phyloP scores from a whole-genome alignment of 768 basidiomycete species.

The Krasilnikovozyma curviuscula region DNA sequence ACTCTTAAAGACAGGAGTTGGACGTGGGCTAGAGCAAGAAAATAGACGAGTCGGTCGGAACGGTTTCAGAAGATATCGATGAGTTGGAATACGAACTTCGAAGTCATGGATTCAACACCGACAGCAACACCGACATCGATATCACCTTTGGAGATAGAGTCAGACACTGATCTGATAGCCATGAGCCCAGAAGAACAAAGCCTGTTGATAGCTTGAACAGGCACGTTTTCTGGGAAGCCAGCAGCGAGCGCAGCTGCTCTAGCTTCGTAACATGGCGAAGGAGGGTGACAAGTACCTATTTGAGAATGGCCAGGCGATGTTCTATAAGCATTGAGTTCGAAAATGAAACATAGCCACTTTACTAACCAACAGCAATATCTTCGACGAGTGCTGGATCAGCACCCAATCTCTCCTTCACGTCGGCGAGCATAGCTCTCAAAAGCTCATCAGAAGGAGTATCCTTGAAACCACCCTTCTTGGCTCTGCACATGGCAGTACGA shows the following conservation, averaged over 20 bases:
- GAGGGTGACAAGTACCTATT: constrained; percentile 28
- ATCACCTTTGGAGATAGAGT: constrained; percentile 56
- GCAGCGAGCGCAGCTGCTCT: constrained; percentile 58
- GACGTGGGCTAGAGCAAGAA: constrained; percentile 3
- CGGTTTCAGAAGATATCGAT: not conserved
- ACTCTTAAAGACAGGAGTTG: constrained; percentile 10
- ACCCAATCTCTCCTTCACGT: constrained; percentile 35
- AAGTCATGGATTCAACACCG: constrained; percentile 16
- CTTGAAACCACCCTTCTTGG: constrained; percentile 54
- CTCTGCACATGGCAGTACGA: constrained; percentile 20
- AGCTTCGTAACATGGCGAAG: constrained; percentile 44
- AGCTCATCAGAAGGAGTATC: constrained; percentile 38
- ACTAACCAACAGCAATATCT: constrained; percentile 69
- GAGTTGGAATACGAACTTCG: constrained; percentile 14
- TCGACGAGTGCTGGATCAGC: constrained; percentile 48
- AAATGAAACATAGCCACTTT: too few species aligned
- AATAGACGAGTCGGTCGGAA: not conserved
- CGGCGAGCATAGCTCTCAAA: constrained; percentile 44
- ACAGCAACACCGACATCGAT: constrained; percentile 48
- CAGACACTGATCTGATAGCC: constrained; percentile 57
- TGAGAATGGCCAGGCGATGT: too few species aligned
- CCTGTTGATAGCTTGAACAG: constrained; percentile 53
- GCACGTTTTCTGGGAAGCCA: constrained; percentile 58
- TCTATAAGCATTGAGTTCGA: too few species aligned
- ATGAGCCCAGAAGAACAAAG: constrained; percentile 57